Evolutionary conservation across 75 land plant genomes (phyloP), one percentile per base, ranked within the genome.

Genomic region (Chamaecyparis obtusa): DNA sequence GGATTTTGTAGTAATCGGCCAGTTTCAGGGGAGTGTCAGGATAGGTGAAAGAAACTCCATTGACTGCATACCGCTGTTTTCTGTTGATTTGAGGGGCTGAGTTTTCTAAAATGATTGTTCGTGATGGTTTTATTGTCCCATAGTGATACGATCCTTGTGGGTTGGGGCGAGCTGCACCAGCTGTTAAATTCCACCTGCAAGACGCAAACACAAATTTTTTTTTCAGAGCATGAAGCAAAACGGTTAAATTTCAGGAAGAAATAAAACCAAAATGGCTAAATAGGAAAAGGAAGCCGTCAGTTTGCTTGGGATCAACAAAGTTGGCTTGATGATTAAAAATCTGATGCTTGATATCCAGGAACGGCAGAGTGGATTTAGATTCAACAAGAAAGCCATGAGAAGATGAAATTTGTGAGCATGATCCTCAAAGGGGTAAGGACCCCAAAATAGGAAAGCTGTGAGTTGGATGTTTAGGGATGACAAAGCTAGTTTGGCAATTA

Each of bases 81-180:
- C 94, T 88, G 81, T 90, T 88, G 33, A 94, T 87, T 44, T 75
- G 76, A 14, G 78, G 88, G 1, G 93, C 93, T 19, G 91, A 88
- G 86, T 83, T 91, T 24, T 79, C 92, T 5, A 94, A 86, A 77
- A 86, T 81, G 89, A 93, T 89, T 0, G 96, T 94, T 77, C 91
- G 89, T 14, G 91, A 57, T 17, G 89, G 55, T 48, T 94, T 94
- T 86, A 95, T 92, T 37, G 79, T 78, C 2, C 97, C 96, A 81
- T 95, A 95, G 84, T 95, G 93, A 87, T 92, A 95, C 8, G 97
- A 94, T 15, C 97, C 97, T 67, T 95, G 97, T 60, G 97, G 97
- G 84, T 95, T 95, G 19, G 94, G 96, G 64, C 97, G 85, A 37
- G 96, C 96, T 84, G 96, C 97, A 72, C 92, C 92, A 19, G 97